phyloP scores from a whole-genome alignment of 805 yeast genomes.

The Cyberlindnera suaveolens region DNA sequence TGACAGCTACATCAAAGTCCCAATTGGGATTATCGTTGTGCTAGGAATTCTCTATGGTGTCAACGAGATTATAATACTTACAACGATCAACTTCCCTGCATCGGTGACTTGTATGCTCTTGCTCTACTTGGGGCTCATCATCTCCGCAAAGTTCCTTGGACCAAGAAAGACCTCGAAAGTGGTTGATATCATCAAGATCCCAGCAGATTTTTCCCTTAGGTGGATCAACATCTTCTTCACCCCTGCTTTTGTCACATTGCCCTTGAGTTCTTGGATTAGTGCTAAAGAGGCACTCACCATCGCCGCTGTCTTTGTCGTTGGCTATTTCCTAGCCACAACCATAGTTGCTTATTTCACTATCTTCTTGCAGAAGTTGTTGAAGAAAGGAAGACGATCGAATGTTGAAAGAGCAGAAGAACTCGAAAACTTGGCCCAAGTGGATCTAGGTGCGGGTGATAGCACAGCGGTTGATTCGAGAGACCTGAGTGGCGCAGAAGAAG shows the following conservation, averaged over 20 bases:
- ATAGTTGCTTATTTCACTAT: conserved; percentile 44
- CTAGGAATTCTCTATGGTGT: conserved; percentile 20
- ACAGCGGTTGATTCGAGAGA: conserved; percentile 1
- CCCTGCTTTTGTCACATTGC: conserved; percentile 69
- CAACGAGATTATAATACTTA: conserved; percentile 20
- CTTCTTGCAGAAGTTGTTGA: conserved; percentile 29
- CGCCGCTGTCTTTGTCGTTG: conserved; percentile 66
- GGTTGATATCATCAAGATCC: conserved; percentile 40
- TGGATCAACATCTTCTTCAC: conserved; percentile 80
- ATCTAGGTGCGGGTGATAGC: conserved; percentile 5
- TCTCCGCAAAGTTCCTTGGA: conserved; percentile 32
- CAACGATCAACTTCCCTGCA: conserved; percentile 51
- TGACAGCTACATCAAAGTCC: conserved; percentile 18
- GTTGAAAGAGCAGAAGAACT: conserved; percentile 28
- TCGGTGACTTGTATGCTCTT: conserved; percentile 68
- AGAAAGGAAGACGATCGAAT: conserved; percentile 15
- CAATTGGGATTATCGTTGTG: conserved; percentile 19
- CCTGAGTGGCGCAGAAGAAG: neutral
- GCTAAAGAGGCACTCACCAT: conserved; percentile 67
- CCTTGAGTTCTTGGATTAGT: conserved; percentile 58
- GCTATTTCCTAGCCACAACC: conserved; percentile 48
- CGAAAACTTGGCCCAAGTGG: conserved; percentile 3
- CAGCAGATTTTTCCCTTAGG: conserved; percentile 60
- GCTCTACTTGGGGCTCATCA: conserved; percentile 40
- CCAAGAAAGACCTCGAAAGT: conserved; percentile 24